Percentiles rank a stretch among this genome's conserved stretches.
Conservation (phyloP, 2,329 filamentous ascomycete genomes). For the Aspergillus sp. region DNA sequence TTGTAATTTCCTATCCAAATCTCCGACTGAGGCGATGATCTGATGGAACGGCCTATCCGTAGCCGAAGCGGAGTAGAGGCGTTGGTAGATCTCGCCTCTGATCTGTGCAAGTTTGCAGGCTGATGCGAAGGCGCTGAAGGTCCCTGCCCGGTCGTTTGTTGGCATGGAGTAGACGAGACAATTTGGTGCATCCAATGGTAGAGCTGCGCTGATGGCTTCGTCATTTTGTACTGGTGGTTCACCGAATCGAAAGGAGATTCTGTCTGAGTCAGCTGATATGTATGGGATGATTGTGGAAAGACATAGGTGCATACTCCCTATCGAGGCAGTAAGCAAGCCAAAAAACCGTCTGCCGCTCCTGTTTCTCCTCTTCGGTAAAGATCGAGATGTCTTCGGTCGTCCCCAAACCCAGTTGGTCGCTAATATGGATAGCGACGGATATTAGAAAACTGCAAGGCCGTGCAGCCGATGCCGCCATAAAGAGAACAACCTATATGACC, state of each 20-base stretch:
- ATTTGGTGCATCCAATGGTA: slow-evolving; percentile 5
- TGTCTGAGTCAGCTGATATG: slow-evolving; percentile 6
- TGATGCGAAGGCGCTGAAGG: slow-evolving; percentile 16
- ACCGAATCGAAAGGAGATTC: slow-evolving; percentile 21
- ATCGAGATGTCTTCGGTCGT: background rate
- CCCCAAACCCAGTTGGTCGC: slow-evolving; percentile 17
- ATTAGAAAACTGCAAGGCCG: slow-evolving; percentile 17
- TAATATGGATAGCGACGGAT: slow-evolving; percentile 17
- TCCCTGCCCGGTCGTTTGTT: slow-evolving; percentile 2
- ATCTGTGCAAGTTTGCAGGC: slow-evolving; percentile 20
- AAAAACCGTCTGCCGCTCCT: slow-evolving; percentile 16
- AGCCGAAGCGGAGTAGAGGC: slow-evolving; percentile 17
- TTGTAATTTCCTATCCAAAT: slow-evolving; percentile 17
- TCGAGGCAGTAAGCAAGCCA: slow-evolving; percentile 23
- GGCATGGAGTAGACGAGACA: slow-evolving; percentile 6
- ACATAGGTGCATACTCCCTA: slow-evolving; percentile 16
- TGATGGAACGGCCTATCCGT: slow-evolving; percentile 15
- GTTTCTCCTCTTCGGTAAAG: slow-evolving; percentile 6
- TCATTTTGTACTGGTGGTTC: slow-evolving; percentile 16
- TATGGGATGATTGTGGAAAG: too few species aligned
- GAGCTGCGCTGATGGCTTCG: slow-evolving; percentile 12
- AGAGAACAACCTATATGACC: slow-evolving; percentile 11
- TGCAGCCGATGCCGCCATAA: slow-evolving; percentile 15
- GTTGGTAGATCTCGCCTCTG: slow-evolving; percentile 16
- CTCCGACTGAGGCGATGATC: slow-evolving; percentile 12